Base-by-base conservation (phyloP, 2,329 filamentous ascomycete species). In the Beauveria sp. region DNA sequence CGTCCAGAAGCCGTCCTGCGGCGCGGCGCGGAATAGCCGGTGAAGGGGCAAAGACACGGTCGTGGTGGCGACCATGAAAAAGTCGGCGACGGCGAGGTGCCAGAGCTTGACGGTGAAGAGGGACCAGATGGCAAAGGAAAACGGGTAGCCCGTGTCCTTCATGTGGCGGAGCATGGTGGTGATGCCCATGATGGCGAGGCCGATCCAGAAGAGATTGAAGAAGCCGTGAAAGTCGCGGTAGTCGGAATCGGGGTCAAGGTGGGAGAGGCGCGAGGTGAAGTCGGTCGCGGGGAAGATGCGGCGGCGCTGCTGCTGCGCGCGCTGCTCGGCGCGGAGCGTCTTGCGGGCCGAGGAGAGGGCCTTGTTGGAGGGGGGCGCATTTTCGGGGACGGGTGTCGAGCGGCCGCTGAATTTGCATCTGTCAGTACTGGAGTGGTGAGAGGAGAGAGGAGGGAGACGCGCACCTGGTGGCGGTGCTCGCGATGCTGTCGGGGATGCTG, bases 121-220 rank as follows among this genome's bases (percentile, higher is more conserved):
- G 59, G 82, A 83, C 91, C 92, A 97, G 66, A 97, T 96, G 72
- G 90, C 82, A 55, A 96, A 85, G 69, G 89, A 85, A 68, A 97
- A 78, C 18, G 92, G 90, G 71, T 88, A 90, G 24, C 94, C 94
- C 0, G 91, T 97, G 71, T 97, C 94, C 74, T 93, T 96, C 70
- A 94, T 85, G 73, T 96, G 97, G 69, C 93, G 86, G 69, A 97
- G 76, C 80, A 92, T 91, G n/a, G 90, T 90, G 3, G 93, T 97
- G 64, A 96, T 88, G 68, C 92, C 91, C 92, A 99, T 96, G 73
- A 99, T 96, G 67, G 90, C 91, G 63, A 99, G 80, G 10, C 91
- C 91, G 66, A 99, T 93, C 94, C 94, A 99, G 77, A 99, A 99
- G 43, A 99, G 84, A 59, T 94, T 91, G 77, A 97, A 99, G 82